A percentile compares a stretch with the other conserved stretches of the same genome.
phyloP scores from a whole-genome alignment of 2,329 filamentous ascomycete genomes.

The Fusarium tricinctum region DNA sequence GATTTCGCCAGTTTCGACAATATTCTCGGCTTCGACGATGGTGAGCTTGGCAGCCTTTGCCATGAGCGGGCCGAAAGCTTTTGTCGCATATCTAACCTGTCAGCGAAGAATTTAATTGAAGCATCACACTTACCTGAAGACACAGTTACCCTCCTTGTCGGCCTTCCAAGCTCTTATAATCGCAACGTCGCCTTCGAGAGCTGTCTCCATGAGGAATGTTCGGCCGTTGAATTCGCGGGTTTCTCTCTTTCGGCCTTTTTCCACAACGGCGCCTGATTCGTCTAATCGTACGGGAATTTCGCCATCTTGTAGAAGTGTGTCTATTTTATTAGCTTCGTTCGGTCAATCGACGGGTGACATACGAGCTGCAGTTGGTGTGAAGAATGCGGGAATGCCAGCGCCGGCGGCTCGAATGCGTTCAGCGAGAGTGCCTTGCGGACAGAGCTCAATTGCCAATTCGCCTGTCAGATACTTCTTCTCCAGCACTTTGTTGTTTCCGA shows the following conservation, averaged over 20 bases:
- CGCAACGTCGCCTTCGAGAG: constrained; percentile 81
- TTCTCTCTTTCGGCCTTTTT: constrained; percentile 76
- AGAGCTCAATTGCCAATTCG: constrained; percentile 81
- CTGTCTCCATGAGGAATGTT: constrained; percentile 82
- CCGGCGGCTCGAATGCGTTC: constrained; percentile 80
- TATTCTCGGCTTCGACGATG: constrained; percentile 88
- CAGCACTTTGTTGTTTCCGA: constrained; percentile 82
- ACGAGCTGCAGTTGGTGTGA: constrained; percentile 80
- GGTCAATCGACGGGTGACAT: constrained; percentile 48
- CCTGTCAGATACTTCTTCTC: constrained; percentile 82
- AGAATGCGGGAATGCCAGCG: constrained; percentile 84
- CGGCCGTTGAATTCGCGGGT: constrained; percentile 80
- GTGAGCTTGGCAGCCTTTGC: constrained; percentile 83
- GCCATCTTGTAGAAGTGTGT: constrained; percentile 76
- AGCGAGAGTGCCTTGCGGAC: constrained; percentile 80
- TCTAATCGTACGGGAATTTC: constrained; percentile 76
- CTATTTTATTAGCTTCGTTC: constrained; percentile 51
- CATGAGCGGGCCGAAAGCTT: constrained; percentile 81
- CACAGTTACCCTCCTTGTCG: constrained; percentile 82
- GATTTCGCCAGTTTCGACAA: constrained; percentile 81
- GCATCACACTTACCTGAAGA: constrained; percentile 70
- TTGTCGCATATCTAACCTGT: constrained; percentile 73
- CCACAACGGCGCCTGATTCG: constrained; percentile 70
- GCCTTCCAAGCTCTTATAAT: constrained; percentile 83
- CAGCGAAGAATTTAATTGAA: neutral